phyloP scores from a whole-genome alignment of 306 rosid species.

The Trifolium subterraneum region DNA sequence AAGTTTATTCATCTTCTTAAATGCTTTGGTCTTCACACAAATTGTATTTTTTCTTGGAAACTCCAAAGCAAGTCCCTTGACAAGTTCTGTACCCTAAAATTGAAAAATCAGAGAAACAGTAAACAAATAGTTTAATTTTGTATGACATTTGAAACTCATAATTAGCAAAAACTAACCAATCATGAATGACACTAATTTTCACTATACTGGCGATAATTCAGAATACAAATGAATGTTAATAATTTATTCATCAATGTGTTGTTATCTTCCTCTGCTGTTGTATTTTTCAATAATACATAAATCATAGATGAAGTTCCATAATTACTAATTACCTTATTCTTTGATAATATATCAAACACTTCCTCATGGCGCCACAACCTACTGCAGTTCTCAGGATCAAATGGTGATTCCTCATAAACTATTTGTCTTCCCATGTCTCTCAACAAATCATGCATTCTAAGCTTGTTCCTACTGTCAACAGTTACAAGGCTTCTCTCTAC shows the following conservation, averaged over 20 bases:
- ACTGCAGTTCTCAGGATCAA: constrained; percentile 2
- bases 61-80: constrained; percentile 33
- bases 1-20: constrained; percentile 27
- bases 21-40: not conserved
- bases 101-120: too few species aligned
- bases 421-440: constrained; percentile 42
- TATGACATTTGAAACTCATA: not conserved
- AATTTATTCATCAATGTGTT: not conserved
- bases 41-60: not conserved
- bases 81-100: constrained; percentile 30
- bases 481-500: constrained; percentile 9
- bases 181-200: not conserved
- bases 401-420: not conserved
- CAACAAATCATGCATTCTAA: not conserved
- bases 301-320: not conserved
- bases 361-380: constrained; percentile 23
- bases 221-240: not conserved
- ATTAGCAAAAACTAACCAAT: not conserved
- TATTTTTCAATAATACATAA: not conserved
- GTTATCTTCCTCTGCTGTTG: not conserved
- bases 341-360: not conserved
- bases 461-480: not conserved
- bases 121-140: not conserved
- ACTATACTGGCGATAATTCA: not conserved
- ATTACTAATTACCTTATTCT: constrained; percentile 5